Evolutionary conservation across 768 basidiomycete genomes (phyloP).

Genomic region (Rhodocollybia butyracea): DNA sequence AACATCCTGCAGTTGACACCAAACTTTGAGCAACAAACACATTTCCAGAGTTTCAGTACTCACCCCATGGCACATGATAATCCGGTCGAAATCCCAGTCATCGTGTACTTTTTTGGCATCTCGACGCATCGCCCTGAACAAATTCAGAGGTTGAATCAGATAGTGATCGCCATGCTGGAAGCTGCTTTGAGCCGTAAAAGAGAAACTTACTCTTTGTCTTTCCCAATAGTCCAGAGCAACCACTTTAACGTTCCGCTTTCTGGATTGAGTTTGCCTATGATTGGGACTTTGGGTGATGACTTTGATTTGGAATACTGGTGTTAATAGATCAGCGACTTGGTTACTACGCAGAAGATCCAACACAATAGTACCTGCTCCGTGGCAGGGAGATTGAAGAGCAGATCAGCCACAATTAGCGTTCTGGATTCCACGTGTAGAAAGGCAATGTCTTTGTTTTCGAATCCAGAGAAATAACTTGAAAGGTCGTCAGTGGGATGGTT

Average conservation of each 20-base stretch:
- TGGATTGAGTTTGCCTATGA: slow-evolving; percentile 31
- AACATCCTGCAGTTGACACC: slow-evolving; percentile 35
- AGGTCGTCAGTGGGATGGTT: neutral
- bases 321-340: neutral
- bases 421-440: slow-evolving; percentile 56
- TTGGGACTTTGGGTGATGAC: slow-evolving; percentile 16
- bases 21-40: neutral
- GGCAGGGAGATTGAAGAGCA: slow-evolving; percentile 64
- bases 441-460: slow-evolving; percentile 60
- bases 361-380: slow-evolving; percentile 46
- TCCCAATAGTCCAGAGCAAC: slow-evolving; percentile 29
- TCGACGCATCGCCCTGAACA: slow-evolving; percentile 49
- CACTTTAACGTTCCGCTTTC: slow-evolving; percentile 31
- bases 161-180: neutral
- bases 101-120: slow-evolving; percentile 62
- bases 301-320: slow-evolving; percentile 39
- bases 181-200: neutral
- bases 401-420: slow-evolving; percentile 62
- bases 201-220: slow-evolving; percentile 36
- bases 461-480: slow-evolving; percentile 47
- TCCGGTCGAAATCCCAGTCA: slow-evolving; percentile 73
- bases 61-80: slow-evolving; percentile 70
- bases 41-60: slow-evolving; percentile 11
- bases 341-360: neutral
- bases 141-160: neutral